A percentile compares a stretch with the other conserved stretches of the same genome.
These are phyloP conservation scores for Ogataea naganishii DNA, from an alignment of 805 yeast species.

Conservation along the genomic window DNA sequence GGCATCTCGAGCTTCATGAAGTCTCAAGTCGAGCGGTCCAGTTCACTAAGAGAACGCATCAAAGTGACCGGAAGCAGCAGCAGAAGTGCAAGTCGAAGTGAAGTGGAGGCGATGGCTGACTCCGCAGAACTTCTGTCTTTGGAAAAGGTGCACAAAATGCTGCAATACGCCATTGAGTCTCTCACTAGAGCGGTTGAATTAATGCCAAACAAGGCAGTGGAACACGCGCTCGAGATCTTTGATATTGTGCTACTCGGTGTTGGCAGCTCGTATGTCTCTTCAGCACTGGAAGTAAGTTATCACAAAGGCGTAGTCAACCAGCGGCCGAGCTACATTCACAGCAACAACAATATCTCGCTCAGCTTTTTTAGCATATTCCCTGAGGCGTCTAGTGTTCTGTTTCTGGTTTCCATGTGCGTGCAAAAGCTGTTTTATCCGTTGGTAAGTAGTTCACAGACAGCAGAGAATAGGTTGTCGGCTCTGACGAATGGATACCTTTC, in stretches of 20 bases:
- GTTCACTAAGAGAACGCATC: constrained; percentile 24
- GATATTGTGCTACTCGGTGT: constrained; percentile 61
- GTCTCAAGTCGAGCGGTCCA: constrained; percentile 35
- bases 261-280: constrained; percentile 67
- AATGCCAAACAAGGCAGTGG: constrained; percentile 52
- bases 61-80: constrained; percentile 5
- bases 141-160: constrained; percentile 47
- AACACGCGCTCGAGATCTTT: constrained; percentile 55
- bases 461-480: constrained; percentile 50
- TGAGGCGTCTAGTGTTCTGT: constrained; percentile 49
- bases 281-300: constrained; percentile 66
- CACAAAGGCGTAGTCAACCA: constrained; percentile 18
- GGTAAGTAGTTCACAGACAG: constrained; percentile 47
- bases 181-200: constrained; percentile 71
- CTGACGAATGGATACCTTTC: constrained; percentile 53
- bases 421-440: constrained; percentile 72
- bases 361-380: constrained; percentile 42
- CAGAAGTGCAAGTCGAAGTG: constrained; percentile 7
- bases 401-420: constrained; percentile 60
- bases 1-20: constrained; percentile 38
- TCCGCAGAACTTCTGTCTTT: constrained; percentile 24
- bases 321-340: too few relatives aligned
- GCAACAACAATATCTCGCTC: constrained; percentile 39
- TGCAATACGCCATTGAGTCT: constrained; percentile 69
- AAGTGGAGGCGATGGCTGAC: constrained; percentile 6